These are phyloP conservation scores for Tricholoma matsutake DNA, from an alignment of 768 basidiomycete species.

Conservation along the genomic window DNA sequence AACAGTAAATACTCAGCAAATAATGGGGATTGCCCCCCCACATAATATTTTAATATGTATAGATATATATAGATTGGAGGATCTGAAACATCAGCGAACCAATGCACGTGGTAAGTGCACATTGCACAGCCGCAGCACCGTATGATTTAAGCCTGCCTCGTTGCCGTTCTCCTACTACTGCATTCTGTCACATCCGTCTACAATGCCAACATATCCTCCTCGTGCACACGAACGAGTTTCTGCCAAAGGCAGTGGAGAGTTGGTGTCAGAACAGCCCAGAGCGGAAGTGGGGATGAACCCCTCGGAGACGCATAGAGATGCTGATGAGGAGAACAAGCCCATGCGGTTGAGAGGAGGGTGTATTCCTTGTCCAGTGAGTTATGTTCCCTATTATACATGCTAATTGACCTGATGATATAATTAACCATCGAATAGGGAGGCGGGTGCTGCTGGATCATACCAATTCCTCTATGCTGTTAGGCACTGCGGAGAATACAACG, in stretches of 20 bases:
- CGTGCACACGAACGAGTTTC: background rate
- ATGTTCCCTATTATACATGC: background rate
- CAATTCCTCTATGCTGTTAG: background rate
- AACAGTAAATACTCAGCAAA: no score
- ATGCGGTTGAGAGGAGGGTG: background rate
- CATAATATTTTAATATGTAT: no score
- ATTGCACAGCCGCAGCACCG: no score
- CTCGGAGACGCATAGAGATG: background rate
- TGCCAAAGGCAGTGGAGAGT: background rate
- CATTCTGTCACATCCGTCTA: background rate
- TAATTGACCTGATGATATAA: background rate
- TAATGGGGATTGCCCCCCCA: no score
- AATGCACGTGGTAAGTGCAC: no score
- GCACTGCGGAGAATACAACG: background rate
- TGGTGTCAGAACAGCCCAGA: background rate
- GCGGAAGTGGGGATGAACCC: background rate
- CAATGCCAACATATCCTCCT: background rate
- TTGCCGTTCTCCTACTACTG: no score
- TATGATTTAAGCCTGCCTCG: no score
- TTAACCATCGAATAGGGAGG: background rate
- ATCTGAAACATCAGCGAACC: no score
- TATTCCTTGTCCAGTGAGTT: background rate
- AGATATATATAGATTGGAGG: no score
- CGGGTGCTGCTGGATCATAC: background rate
- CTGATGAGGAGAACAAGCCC: background rate